phyloP scores from a whole-genome alignment of 2,329 filamentous ascomycete species.

The Penicillium sp. region DNA sequence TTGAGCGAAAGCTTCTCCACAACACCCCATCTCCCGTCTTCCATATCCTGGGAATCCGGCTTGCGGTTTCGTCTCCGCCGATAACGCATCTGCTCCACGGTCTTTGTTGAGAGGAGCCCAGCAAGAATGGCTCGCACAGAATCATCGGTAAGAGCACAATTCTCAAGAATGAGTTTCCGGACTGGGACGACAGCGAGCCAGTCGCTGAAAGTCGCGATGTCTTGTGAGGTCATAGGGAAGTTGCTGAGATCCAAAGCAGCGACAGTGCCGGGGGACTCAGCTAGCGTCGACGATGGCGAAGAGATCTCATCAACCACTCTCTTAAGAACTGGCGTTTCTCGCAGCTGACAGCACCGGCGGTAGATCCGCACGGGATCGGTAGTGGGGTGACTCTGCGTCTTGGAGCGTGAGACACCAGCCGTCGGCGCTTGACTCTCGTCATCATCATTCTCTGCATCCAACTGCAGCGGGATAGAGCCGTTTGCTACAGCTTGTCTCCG shows the following conservation, averaged over 20 bases:
- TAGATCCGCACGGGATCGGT: constrained; percentile 93
- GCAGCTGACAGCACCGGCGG: constrained; percentile 85
- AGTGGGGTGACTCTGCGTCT: constrained; percentile 68
- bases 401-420: constrained; percentile 41
- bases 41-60: constrained; percentile 29
- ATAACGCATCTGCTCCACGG: constrained; percentile 56
- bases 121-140: constrained; percentile 82
- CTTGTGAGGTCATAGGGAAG: constrained; percentile 77
- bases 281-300: constrained; percentile 63
- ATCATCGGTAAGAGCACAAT: constrained; percentile 83
- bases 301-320: constrained; percentile 86
- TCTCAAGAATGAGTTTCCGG: constrained; percentile 79
- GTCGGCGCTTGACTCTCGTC: constrained; percentile 47
- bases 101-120: constrained; percentile 77
- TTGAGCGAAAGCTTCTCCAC: constrained; percentile 86
- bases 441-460: constrained; percentile 67
- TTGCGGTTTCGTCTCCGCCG: constrained; percentile 45
- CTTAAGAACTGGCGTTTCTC: constrained; percentile 89
- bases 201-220: constrained; percentile 84
- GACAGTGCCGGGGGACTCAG: constrained; percentile 69
- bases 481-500: constrained; percentile 82
- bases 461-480: constrained; percentile 79
- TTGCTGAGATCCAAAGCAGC: constrained; percentile 79
- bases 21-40: constrained; percentile 56
- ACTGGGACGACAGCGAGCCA: constrained; percentile 93